Evolutionary conservation across 139 green algal species (phyloP).

Genomic region (Monoraphidium neglectum): DNA sequence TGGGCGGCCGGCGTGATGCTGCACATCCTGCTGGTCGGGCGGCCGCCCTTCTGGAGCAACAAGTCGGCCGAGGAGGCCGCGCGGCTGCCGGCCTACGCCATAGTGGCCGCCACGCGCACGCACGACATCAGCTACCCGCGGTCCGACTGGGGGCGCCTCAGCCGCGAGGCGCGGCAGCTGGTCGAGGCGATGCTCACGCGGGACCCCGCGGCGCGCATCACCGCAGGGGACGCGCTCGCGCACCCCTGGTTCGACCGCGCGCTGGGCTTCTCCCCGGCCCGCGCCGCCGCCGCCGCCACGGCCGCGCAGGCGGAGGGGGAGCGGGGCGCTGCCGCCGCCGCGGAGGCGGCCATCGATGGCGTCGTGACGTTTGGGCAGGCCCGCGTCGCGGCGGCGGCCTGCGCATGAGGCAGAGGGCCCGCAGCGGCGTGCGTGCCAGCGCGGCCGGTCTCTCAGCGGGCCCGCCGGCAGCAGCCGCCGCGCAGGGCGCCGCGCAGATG

Average conservation of each 20-base stretch:
- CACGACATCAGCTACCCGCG: conserved; percentile 39
- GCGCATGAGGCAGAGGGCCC: no score
- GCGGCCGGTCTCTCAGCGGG: no score
- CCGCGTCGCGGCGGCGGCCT: no score
- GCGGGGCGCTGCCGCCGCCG: no score
- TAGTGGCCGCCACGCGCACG: conserved; percentile 5
- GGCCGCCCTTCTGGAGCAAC: conserved; percentile 53
- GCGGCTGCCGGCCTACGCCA: conserved; percentile 16
- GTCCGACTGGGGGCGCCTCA: conserved; percentile 57
- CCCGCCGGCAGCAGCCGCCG: no score
- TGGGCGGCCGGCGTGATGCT: conserved; percentile 69
- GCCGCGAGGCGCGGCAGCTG: conserved; percentile 42
- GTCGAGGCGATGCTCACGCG: conserved; percentile 47
- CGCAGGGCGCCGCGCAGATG: no score
- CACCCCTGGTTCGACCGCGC: conserved; percentile 42
- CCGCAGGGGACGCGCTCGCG: conserved; percentile 36
- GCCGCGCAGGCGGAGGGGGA: background rate
- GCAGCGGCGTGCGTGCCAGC: no score
- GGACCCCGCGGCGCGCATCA: conserved; percentile 50
- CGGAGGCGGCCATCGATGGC: no score
- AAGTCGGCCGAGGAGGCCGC: conserved; percentile 14
- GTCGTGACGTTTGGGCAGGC: no score
- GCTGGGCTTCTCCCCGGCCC: conserved; percentile 19
- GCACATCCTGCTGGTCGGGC: conserved; percentile 58
- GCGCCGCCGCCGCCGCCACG: background rate